Percentiles rank a stretch among this genome's conserved stretches.
These are phyloP conservation scores for Kewa caespitosa DNA, from an alignment of 179 eudicot genomes.

Conservation along the genomic window DNA sequence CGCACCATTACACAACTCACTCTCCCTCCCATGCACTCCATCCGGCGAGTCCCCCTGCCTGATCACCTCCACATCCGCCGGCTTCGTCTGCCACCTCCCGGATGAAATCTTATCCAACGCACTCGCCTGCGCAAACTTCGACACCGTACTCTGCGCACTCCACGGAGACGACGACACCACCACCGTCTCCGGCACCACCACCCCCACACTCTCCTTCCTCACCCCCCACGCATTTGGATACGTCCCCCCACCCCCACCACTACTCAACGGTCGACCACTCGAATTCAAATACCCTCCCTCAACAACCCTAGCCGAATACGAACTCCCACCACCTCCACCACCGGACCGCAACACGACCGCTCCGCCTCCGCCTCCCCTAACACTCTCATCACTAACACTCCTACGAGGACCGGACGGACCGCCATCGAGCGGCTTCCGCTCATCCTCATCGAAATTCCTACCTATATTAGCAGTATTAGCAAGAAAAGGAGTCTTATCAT, in stretches of 20 bases:
- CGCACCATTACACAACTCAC: slow-evolving; percentile 24
- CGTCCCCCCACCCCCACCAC: slow-evolving; percentile 34
- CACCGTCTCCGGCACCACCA: slow-evolving; percentile 44
- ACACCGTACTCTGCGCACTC: slow-evolving; percentile 58
- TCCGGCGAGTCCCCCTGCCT: slow-evolving; percentile 46
- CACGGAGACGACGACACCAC: slow-evolving; percentile 29
- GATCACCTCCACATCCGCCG: slow-evolving; percentile 59
- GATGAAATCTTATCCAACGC: slow-evolving; percentile 90
- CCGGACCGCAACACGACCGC: slow-evolving; percentile 27
- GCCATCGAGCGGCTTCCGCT: slow-evolving; percentile 85
- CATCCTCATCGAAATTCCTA: slow-evolving; percentile 92
- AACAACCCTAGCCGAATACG: slow-evolving; percentile 55
- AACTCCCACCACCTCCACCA: slow-evolving; percentile 29
- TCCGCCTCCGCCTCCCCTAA: slow-evolving; percentile 36
- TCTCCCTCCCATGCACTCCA: slow-evolving; percentile 33
- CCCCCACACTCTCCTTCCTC: slow-evolving; percentile 47
- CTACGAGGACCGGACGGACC: slow-evolving; percentile 54
- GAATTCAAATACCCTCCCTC: slow-evolving; percentile 38
- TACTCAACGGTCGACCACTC: slow-evolving; percentile 28
- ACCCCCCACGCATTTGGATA: slow-evolving; percentile 71
- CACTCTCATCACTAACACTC: slow-evolving; percentile 61
- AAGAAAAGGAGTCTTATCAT: slow-evolving; percentile 71
- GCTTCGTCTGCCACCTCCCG: slow-evolving; percentile 86
- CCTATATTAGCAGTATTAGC: slow-evolving; percentile 52
- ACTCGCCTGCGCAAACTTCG: slow-evolving; percentile 87